These are phyloP conservation scores for Cercospora brassicicola DNA, from an alignment of 2,329 filamentous ascomycete genomes.

Conservation along the genomic window DNA sequence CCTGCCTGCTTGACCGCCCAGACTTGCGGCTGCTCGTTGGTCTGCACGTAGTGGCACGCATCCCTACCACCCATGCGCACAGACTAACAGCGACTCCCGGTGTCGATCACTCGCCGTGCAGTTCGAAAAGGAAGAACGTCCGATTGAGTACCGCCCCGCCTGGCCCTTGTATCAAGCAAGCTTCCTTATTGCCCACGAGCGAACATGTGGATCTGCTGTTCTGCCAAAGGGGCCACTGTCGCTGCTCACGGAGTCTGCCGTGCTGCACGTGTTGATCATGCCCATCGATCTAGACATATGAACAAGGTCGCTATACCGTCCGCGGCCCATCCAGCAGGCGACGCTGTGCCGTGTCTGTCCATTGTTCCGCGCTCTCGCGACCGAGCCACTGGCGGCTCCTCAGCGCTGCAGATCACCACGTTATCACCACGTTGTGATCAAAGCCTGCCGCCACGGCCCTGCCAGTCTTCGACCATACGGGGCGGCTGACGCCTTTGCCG, in stretches of 20 bases:
- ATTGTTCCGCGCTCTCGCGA: constrained; percentile 1
- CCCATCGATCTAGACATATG: constrained; percentile 15
- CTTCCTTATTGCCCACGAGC: constrained; percentile 28
- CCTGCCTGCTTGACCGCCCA: constrained; percentile 15
- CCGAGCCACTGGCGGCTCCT: constrained; percentile 13
- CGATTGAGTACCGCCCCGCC: constrained; percentile 36
- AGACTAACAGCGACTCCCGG: constrained; percentile 26
- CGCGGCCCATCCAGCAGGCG: not conserved
- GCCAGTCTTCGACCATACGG: constrained; percentile 26
- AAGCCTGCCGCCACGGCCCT: constrained; percentile 23
- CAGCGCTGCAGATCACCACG: constrained; percentile 12
- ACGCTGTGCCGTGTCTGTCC: not conserved
- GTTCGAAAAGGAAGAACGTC: constrained; percentile 35
- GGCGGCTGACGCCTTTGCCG: constrained; percentile 32
- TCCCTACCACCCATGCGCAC: constrained; percentile 23
- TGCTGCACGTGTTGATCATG: constrained; percentile 18
- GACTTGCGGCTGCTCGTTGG: constrained; percentile 10
- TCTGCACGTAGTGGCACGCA: constrained; percentile 13
- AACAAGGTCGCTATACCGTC: constrained; percentile 16
- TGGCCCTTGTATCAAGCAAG: constrained; percentile 31
- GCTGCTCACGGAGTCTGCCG: constrained; percentile 26
- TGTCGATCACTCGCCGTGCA: constrained; percentile 26
- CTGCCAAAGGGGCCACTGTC: constrained; percentile 25
- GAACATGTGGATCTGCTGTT: constrained; percentile 29
- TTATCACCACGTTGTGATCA: constrained; percentile 20